These are phyloP conservation scores for Lagenidium giganteum DNA, from an alignment of 352 stramenopile genomes.

Conservation along the genomic window DNA sequence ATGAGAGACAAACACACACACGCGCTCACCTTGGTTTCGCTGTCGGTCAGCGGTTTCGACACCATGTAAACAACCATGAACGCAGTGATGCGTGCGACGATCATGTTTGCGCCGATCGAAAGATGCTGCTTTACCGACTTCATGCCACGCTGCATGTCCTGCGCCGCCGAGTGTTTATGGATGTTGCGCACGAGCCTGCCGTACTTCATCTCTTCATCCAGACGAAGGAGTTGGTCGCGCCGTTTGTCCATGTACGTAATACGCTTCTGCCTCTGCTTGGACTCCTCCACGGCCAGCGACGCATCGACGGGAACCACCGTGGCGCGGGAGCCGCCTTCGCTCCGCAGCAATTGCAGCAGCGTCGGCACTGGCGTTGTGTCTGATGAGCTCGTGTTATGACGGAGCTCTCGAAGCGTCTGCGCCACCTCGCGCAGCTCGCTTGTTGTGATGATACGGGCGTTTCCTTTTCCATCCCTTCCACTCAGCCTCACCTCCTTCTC, in stretches of 20 bases:
- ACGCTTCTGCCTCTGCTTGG: constrained; percentile 1
- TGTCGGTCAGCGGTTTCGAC: constrained; percentile 54
- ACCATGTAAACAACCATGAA: constrained; percentile 81
- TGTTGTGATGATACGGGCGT: constrained; percentile 11
- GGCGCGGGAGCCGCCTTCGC: constrained; percentile 1
- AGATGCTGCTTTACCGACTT: constrained; percentile 72
- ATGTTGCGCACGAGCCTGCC: constrained; percentile 70
- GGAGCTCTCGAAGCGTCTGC: constrained; percentile 10
- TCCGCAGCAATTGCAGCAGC: constrained; percentile 12
- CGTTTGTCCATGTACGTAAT: constrained; percentile 50
- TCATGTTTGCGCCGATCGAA: constrained; percentile 82
- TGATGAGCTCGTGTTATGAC: no score
- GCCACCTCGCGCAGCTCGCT: constrained; percentile 10
- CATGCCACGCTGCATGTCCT: constrained; percentile 51
- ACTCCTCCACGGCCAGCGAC: constrained; percentile 2
- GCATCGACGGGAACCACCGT: neutral
- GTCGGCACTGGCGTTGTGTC: constrained; percentile 6
- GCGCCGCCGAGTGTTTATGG: constrained; percentile 30
- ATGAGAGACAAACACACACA: neutral
- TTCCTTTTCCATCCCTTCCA: neutral
- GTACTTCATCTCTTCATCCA: constrained; percentile 82
- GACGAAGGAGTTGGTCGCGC: constrained; percentile 53
- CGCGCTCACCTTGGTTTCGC: constrained; percentile 63
- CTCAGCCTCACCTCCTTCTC: neutral
- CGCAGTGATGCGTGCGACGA: constrained; percentile 71